Evolutionary conservation across 2,329 filamentous ascomycete species (phyloP).

Genomic region (Thielaviopsis punctulata): DNA sequence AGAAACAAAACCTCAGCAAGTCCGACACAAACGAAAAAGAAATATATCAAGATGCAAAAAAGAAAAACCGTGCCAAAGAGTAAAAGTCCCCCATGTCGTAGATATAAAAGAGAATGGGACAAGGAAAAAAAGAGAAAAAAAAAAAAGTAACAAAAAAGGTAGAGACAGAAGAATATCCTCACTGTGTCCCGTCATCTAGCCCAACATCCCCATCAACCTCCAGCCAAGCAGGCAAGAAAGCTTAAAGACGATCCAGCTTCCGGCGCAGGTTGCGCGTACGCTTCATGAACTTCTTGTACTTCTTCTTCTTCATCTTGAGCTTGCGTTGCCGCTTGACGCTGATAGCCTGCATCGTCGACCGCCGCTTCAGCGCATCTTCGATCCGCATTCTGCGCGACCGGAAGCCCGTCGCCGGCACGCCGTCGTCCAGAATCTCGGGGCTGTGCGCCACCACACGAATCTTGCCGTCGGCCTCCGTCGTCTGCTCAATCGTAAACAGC

Average conservation of each 20-base stretch:
- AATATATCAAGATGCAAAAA: not conserved
- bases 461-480: slow-evolving; percentile 40
- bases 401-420: slow-evolving; percentile 19
- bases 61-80: slow-evolving; percentile 8
- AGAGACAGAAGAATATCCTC: not conserved
- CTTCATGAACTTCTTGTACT: slow-evolving; percentile 99
- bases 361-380: slow-evolving; percentile 33
- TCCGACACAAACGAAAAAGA: not conserved
- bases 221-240: not conserved
- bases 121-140: slow-evolving; percentile 8
- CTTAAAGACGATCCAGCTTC: slow-evolving; percentile 55
- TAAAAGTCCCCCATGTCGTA: slow-evolving; percentile 6
- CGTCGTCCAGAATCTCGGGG: slow-evolving; percentile 37
- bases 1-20: slow-evolving; percentile 1
- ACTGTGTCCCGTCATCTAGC: not conserved
- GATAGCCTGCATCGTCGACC: slow-evolving; percentile 54
- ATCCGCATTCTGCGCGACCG: slow-evolving; percentile 49
- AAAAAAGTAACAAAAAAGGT: not conserved
- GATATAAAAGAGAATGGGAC: slow-evolving; percentile 8
- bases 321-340: slow-evolving; percentile 85
- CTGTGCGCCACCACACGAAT: slow-evolving; percentile 44
- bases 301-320: slow-evolving; percentile 99
- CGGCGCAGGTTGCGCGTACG: slow-evolving; percentile 74
- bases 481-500: slow-evolving; percentile 50
- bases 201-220: too few species aligned